Base-by-base conservation (phyloP, 2,329 filamentous ascomycete genomes). In the Tolypocladium sp. region DNA sequence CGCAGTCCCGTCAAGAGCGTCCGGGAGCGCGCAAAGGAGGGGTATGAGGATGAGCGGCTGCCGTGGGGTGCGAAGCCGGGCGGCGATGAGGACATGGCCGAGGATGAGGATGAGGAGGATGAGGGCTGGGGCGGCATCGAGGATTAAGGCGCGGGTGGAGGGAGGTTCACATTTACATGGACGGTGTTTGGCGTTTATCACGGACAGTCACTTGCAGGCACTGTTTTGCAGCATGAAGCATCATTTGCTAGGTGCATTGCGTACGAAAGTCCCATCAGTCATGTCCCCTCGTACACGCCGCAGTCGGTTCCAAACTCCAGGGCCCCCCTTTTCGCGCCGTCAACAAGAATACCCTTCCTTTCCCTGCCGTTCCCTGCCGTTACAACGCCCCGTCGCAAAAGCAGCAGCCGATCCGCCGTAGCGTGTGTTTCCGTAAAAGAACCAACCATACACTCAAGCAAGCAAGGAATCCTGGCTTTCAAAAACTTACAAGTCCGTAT, bases 11-110 rank as follows among this genome's bases (percentile, higher is more conserved):
- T 86, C 59, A 94, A 92, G 75, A 82, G 85, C 30, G 85, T 95
- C 57, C 83, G 90, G 67, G 78, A 77, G 62, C 84, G 89, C 67
- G 88, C 87, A 1, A 80, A 79, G 61, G 90, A 93, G 66, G 82
- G 85, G 30, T 73, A 95, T 61, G 80, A 79, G 2, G 93, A 97
- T 71, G 87, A 88, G 66, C 81, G 91, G 64, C 73, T 96, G 70
- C 82, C 83, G 56, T 83, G 84, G 71, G 90, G 63, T 59, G 65
- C 42, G 44, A 65, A 66, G 25, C 71, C 66, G 17, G 67, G 65
- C 25, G 71, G 73, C 41, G 74, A 73, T 30, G 74, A 71, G 38
- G 65, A 63, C 30, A 66, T 68, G 6, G 70, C 79, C 38, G 82
- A 74, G 6, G 74, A 75, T 27, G 73, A 70, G 35, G 64, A 75